Evolutionary conservation across 2,329 filamentous ascomycete species (phyloP), one percentile per base, ranked within the genome.

Genomic region (Arthrobotrys pseudoclavata): DNA sequence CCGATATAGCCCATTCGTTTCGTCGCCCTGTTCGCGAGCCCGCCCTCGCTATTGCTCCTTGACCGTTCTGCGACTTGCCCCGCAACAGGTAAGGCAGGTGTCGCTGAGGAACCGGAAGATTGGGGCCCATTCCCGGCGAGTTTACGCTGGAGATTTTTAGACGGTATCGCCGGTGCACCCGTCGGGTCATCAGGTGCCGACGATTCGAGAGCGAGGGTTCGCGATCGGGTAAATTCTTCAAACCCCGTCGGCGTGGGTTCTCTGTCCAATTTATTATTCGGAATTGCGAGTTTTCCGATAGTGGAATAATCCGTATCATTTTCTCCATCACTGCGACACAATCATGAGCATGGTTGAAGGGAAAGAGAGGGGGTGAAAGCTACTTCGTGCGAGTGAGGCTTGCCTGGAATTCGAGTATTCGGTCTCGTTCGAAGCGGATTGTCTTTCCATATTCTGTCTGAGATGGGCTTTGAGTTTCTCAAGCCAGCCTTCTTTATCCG

Each of bases 351-450:
- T 20, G 7, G 12, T 1, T 52, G 42, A 62, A 20, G 12, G 7
- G 20, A 20, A 20, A 45, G 20, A 24, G 9, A 57, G 31, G 15
- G 7, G 6, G 34, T 12, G 10, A 24, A 24, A 26, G 9, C 66
- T 18, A 50, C 1, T 50, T 40, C 9, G 29, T 45, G n/a, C 13
- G 13, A 6, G 22, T 55, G 47, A 22, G 60, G 22, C 53, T 79
- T 79, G 81, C 81, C 80, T 81, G 15, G 80, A 80, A 45, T 79
- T 79, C 15, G 79, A 81, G 60, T 80, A 79, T 34, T 78, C 75
- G 9, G 79, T 79, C 15, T 80, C 78, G 29, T 61, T 72, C 5
- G 29, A 50, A 63, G 40, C 67, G 15, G 37, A 62, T 66, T 57
- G 76, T 62, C 53, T 72, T 50, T 75, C 80, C 70, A 29, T 62